Evolutionary conservation across 1,284 basidiomycete species (phyloP), one percentile per base, ranked within the genome.

Genomic region (Chalciporus sp.): DNA sequence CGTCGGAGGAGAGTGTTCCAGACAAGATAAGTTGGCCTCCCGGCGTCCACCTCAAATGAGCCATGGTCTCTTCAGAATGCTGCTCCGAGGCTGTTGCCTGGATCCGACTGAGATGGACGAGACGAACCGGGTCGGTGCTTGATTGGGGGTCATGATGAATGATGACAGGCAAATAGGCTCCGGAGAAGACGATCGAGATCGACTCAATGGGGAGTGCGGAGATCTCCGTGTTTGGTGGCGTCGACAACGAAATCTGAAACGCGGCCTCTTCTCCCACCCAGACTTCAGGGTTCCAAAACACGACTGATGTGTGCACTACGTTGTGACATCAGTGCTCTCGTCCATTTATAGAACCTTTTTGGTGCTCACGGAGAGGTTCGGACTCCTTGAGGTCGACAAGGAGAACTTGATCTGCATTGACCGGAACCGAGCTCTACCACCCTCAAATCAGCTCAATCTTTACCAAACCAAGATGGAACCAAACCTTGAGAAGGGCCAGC

Each of bases 251-350:
- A 4, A 95, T 61, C 64, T 95, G 93, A 70, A 92, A 95, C 0
- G 88, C 80, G 0, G 81, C 81, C 7, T 72, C 62, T 49, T 85
- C 79, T n/a, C 78, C 80, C 4, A 93, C 79, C 41, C 79, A 76
- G 20, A 84, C 80, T 55, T 85, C 78, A 0, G 79, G 59, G 9
- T 76, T 68, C 86, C 90, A 94, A 69, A 95, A 95, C 0, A 85
- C 77, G 1, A 84, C 72, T 19, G 74, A 77, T 0, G 83, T 79
- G 39, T 85, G 75, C 56, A 94, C 92, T 94, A 48, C 3, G 44
- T 2, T 14, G 20, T 27, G 16, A 3, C 20, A 31, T 57, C 42
- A 35, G 48, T 42, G 45, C 6, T 6, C 31, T 40, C 9, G 40
- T 42, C 27, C 61, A 31, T 14, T n/a, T 33, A 11, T 26, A 12